Evolutionary conservation across 805 yeast species (phyloP).

Genomic region (Komagataella pseudopastoris): DNA sequence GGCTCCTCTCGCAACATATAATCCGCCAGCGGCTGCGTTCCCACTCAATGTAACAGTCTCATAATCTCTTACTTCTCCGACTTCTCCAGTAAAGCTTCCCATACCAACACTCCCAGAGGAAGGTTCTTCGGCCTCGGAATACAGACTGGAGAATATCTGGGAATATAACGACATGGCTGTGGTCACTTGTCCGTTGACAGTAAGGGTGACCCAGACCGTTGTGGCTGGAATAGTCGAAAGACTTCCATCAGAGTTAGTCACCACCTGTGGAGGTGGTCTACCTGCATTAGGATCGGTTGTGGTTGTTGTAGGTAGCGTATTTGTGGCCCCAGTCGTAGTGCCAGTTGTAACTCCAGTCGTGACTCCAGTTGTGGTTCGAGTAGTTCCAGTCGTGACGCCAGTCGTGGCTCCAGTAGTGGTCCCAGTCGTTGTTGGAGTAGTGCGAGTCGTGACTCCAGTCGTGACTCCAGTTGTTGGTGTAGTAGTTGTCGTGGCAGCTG

Average conservation of each 20-base stretch:
- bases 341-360: slow-evolving; percentile 2
- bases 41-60: slow-evolving; percentile 22
- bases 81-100: slow-evolving; percentile 54
- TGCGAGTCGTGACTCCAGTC: background rate
- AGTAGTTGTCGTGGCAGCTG: slow-evolving; percentile 5
- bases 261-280: slow-evolving; percentile 5
- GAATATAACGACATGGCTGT: slow-evolving; percentile 31
- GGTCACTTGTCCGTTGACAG: slow-evolving; percentile 25
- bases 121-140: slow-evolving; percentile 28
- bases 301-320: slow-evolving; percentile 2
- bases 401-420: slow-evolving; percentile 1
- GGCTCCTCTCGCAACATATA: background rate
- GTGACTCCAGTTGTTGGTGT: slow-evolving; percentile 1
- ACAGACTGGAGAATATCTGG: slow-evolving; percentile 35
- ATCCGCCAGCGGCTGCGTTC: background rate
- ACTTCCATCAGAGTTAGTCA: slow-evolving; percentile 12
- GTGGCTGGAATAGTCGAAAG: slow-evolving; percentile 15
- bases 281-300: slow-evolving; percentile 3
- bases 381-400: slow-evolving; percentile 1
- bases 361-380: slow-evolving; percentile 1
- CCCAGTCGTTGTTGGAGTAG: slow-evolving; percentile 1
- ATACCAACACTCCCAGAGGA: slow-evolving; percentile 63
- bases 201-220: slow-evolving; percentile 37
- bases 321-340: slow-evolving; percentile 1
- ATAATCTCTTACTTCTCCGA: slow-evolving; percentile 45